A percentile compares a stretch with the other conserved stretches of the same genome.
Evolutionary conservation across 352 stramenopile genomes (phyloP).

Genomic region (Phytophthora pseudosyringae): DNA sequence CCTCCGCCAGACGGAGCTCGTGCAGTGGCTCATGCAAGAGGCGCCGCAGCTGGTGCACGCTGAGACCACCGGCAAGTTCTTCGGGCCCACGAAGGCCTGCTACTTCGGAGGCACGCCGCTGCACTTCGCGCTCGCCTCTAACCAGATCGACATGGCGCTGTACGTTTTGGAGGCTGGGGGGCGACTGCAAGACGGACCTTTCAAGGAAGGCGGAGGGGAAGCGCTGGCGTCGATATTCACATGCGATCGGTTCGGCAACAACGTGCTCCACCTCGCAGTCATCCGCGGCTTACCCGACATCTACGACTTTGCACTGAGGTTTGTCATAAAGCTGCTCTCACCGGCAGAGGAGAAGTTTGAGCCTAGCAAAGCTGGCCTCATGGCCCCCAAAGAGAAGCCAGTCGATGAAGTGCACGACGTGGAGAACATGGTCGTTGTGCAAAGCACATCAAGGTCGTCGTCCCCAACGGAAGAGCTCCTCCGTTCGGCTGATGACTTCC

Average conservation of each 20-base stretch:
- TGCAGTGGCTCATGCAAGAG: slow-evolving; percentile 46
- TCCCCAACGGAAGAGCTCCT: slow-evolving; percentile 4
- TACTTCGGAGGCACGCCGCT: slow-evolving; percentile 71
- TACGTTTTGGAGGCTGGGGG: slow-evolving; percentile 45
- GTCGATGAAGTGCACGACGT: slow-evolving; percentile 16
- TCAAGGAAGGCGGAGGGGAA: slow-evolving; percentile 9
- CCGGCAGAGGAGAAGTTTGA: neutral
- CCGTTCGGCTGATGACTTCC: neutral
- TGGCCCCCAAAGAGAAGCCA: slow-evolving; percentile 1
- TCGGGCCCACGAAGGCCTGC: slow-evolving; percentile 50
- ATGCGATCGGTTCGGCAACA: slow-evolving; percentile 66
- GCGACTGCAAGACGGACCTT: slow-evolving; percentile 21
- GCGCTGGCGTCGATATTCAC: slow-evolving; percentile 49
- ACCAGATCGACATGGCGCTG: slow-evolving; percentile 55
- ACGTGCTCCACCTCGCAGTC: slow-evolving; percentile 63
- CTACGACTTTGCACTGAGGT: slow-evolving; percentile 62
- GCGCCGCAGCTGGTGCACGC: slow-evolving; percentile 49
- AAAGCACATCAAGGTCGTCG: neutral
- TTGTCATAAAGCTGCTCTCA: slow-evolving; percentile 51
- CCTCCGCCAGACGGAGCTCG: slow-evolving; percentile 45
- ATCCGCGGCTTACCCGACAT: slow-evolving; percentile 62
- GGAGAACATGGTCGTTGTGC: slow-evolving; percentile 22
- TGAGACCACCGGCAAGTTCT: slow-evolving; percentile 62
- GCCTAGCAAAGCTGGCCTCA: slow-evolving; percentile 3
- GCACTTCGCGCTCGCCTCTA: slow-evolving; percentile 63